Evolutionary conservation across 164 flowering plant genomes (phyloP), one percentile per base, ranked within the genome.

Genomic region (Cinnamomum micranthum): DNA sequence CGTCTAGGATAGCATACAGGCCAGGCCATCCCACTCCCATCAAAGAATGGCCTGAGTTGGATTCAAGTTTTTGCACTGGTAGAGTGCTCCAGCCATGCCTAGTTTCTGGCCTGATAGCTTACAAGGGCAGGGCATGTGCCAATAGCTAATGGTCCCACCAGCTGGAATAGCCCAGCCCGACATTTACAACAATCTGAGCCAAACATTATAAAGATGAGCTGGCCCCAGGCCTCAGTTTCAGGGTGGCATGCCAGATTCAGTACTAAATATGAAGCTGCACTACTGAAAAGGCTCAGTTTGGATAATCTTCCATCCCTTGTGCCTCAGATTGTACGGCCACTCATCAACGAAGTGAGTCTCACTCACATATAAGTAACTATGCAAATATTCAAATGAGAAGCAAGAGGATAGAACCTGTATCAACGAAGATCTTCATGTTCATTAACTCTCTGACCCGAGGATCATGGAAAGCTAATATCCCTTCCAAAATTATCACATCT

Each of bases 381-480:
- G 13, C 3, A 64, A 31, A 64, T 14, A 73, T 5, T 10, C 75
- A 73, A 24, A 24, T 10, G 68, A 59, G 65, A 74, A 67, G 65
- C 65, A 35, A 22, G n/a, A 68, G 62, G 59, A 74, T 73, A 71
- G 75, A 87, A 95, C 99, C 99, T 92, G 97, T 90, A 87, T 93
- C 98, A 77, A 95, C 99, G 85, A 95, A 95, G 79, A 95, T 91
- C 90, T 95, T 95, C 99, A 95, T 95, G 79, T 91, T 95, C 97
- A 93, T 87, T 85, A 91, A 80, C 25, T 88, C 92, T 23, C 99
- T 86, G 19, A 95, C 93, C 71, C 97, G 92, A 22, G 90, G 87
- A 83, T 95, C 99, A 83, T 95, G 99, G 77, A 95, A 93, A 76
- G 91, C 64, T 55, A 95, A 89, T 80, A 95, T 95, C 76, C 99